These are phyloP conservation scores for Colletotrichum sp. DNA, from an alignment of 2,329 filamentous ascomycete genomes.

Conservation along the genomic window DNA sequence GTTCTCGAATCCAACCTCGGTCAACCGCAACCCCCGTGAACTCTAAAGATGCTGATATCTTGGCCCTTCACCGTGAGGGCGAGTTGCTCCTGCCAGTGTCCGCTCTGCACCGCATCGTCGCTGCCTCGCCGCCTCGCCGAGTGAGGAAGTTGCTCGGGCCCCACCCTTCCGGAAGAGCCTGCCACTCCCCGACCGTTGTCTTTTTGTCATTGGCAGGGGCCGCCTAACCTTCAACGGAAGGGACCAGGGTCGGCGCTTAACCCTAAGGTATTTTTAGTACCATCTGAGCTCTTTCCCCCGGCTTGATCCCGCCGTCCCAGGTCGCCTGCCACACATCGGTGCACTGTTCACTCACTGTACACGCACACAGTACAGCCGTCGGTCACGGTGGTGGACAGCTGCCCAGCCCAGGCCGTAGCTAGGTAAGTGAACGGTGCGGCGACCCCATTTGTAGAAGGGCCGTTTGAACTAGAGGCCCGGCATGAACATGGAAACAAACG, in stretches of 20 bases:
- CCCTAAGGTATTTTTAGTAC: conserved; percentile 17
- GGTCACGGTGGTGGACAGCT: not conserved
- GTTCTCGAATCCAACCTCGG: not conserved
- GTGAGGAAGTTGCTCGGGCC: not conserved
- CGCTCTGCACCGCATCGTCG: not conserved
- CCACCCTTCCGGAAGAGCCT: not conserved
- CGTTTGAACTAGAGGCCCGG: conserved; percentile 4
- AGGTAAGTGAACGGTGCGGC: not conserved
- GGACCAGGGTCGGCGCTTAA: conserved; percentile 17
- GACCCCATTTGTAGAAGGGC: conserved; percentile 18
- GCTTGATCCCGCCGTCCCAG: not conserved
- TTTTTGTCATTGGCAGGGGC: not conserved
- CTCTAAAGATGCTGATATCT: not conserved
- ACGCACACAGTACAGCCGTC: not conserved
- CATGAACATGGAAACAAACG: not conserved
- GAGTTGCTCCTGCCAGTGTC: not conserved
- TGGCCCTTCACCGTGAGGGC: not conserved
- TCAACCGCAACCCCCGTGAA: not conserved
- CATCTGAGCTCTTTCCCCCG: not conserved
- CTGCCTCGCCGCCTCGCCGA: not conserved
- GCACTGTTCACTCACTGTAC: not conserved
- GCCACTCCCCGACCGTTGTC: not conserved
- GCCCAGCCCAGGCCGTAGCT: not conserved
- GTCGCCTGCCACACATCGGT: not conserved
- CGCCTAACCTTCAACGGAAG: not conserved